Percentiles rank a stretch among this genome's conserved stretches.
These are phyloP conservation scores for Fusarium sacchari DNA, from an alignment of 2,329 filamentous ascomycete genomes.

Conservation along the genomic window DNA sequence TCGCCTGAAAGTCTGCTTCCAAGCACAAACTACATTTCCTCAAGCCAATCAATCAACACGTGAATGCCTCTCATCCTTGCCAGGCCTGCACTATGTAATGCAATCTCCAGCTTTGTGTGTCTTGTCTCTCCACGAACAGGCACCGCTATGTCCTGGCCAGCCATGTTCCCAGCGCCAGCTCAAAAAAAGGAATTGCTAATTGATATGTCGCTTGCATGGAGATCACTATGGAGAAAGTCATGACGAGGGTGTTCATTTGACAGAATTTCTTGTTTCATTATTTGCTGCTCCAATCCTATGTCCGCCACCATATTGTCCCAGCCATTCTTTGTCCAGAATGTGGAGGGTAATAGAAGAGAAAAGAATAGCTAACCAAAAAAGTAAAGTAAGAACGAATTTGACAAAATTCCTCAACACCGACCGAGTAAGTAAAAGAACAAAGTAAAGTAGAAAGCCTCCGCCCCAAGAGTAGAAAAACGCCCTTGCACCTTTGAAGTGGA, in stretches of 20 bases:
- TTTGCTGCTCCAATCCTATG: constrained; percentile 8
- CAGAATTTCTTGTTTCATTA: constrained; percentile 7
- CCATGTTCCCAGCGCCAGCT: neutral
- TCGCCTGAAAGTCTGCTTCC: neutral
- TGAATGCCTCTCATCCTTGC: neutral
- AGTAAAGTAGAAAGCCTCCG: neutral
- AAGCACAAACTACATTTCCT: neutral
- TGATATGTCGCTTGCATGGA: neutral
- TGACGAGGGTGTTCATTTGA: constrained; percentile 1
- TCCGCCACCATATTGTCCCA: constrained; percentile 5
- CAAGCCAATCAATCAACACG: neutral
- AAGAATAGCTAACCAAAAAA: neutral
- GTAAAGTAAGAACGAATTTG: neutral
- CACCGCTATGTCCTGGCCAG: neutral
- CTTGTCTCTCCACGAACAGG: neutral
- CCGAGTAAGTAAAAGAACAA: constrained; percentile 1
- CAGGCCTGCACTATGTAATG: neutral
- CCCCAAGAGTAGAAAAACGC: constrained; percentile 19
- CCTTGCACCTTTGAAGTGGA: constrained; percentile 1
- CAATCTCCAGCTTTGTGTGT: neutral
- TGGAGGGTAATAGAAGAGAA: constrained; percentile 1
- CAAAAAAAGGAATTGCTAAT: neutral
- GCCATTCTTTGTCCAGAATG: constrained; percentile 8
- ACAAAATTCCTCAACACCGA: constrained; percentile 7
- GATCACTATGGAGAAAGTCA: neutral